These are phyloP conservation scores for Candida smagusa DNA, from an alignment of 1,139 yeast genomes.

Conservation along the genomic window DNA sequence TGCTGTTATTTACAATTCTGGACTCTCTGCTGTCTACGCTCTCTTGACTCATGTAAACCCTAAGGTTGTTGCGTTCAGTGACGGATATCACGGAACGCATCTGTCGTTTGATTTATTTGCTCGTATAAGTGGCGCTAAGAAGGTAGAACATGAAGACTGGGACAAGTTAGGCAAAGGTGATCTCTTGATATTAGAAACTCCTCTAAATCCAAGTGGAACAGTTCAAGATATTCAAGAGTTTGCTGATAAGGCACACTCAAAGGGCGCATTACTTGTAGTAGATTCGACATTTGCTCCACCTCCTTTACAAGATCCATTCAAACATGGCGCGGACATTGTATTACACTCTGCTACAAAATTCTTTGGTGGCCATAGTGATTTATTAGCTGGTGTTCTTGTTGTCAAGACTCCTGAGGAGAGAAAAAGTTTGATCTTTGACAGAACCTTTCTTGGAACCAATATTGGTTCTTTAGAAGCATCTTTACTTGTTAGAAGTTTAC, in stretches of 20 bases:
- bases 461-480: conserved; percentile 76
- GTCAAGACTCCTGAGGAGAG: conserved; percentile 52
- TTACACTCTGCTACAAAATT: conserved; percentile 91
- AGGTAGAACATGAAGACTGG: conserved; percentile 46
- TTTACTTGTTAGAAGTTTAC: conserved; percentile 69
- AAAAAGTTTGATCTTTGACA: conserved; percentile 50
- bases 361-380: conserved; percentile 93
- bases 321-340: conserved; percentile 76
- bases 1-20: conserved; percentile 66
- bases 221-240: conserved; percentile 60
- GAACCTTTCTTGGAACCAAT: conserved; percentile 72
- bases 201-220: conserved; percentile 80
- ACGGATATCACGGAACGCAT: conserved; percentile 83
- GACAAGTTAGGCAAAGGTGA: conserved; percentile 62
- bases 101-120: conserved; percentile 62
- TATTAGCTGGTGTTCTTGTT: conserved; percentile 75
- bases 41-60: conserved; percentile 72
- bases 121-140: conserved; percentile 58
- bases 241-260: conserved; percentile 65
- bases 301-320: conserved; percentile 78
- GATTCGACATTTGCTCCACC: conserved; percentile 96
- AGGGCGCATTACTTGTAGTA: conserved; percentile 65
- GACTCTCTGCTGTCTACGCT: conserved; percentile 79
- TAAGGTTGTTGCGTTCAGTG: conserved; percentile 68
- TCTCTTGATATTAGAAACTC: conserved; percentile 79